These are phyloP conservation scores for Oehlia diaphana DNA, from an alignment of 192 early-diverging fungal genomes.

Conservation along the genomic window DNA sequence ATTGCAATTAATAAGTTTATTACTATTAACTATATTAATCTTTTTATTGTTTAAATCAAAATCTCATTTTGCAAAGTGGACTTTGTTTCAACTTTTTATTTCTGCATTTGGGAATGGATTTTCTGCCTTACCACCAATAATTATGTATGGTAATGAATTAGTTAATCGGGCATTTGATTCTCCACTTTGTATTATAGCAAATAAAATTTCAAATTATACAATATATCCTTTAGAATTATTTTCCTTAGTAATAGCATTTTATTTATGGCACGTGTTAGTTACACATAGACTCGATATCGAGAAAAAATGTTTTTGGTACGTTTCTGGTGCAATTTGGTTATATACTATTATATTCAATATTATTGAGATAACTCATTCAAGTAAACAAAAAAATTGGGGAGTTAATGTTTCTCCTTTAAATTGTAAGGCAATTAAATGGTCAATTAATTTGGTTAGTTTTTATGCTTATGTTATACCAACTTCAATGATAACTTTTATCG, in stretches of 20 bases:
- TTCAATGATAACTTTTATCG: not conserved
- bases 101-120: not conserved
- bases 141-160: not conserved
- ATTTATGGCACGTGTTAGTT: slow-evolving; percentile 1
- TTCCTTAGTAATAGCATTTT: not conserved
- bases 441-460: not conserved
- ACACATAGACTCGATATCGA: not conserved
- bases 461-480: not conserved
- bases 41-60: not conserved
- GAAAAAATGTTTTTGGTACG: not conserved
- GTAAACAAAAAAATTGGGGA: not conserved
- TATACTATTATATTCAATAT: not conserved
- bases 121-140: not conserved
- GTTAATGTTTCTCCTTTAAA: not conserved
- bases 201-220: not conserved
- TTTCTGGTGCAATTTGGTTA: not conserved
- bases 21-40: not conserved
- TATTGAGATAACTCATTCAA: not conserved
- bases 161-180: not conserved
- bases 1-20: not conserved
- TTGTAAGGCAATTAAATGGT: not conserved
- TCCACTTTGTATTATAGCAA: not conserved
- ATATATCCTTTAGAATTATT: not conserved
- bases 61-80: not conserved
- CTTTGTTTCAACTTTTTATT: not conserved